Evolutionary conservation across 2,329 filamentous ascomycete genomes (phyloP).

Genomic region (Arthroderma sp.): DNA sequence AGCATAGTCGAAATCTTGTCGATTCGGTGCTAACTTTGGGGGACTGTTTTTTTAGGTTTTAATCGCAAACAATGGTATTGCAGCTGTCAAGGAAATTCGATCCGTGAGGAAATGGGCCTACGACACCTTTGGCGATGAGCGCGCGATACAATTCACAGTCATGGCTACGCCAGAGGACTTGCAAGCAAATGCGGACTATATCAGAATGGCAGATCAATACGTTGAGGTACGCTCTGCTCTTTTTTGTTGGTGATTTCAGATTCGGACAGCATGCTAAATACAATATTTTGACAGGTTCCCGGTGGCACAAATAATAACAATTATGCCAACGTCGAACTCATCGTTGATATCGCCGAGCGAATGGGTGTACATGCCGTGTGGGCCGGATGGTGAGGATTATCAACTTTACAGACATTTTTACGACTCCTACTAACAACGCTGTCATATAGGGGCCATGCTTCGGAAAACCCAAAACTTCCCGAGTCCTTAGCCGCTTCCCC

Average conservation of each 20-base stretch:
- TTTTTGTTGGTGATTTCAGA: no score
- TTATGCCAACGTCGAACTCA: constrained; percentile 98
- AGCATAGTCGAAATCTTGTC: no score
- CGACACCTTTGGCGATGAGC: constrained; percentile 97
- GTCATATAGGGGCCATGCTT: constrained; percentile 70
- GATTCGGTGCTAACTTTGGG: no score
- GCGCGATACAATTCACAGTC: constrained; percentile 96
- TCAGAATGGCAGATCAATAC: constrained; percentile 98
- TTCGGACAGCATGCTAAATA: background rate
- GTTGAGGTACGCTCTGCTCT: constrained; percentile 52
- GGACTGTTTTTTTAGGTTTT: constrained; percentile 53
- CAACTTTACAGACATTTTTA: background rate
- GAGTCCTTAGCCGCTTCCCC: constrained; percentile 91
- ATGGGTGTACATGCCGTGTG: constrained; percentile 98
- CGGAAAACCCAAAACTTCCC: constrained; percentile 94
- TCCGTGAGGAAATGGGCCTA: constrained; percentile 99
- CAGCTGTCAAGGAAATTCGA: constrained; percentile 97
- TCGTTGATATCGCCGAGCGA: constrained; percentile 95
- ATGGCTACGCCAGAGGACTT: constrained; percentile 99
- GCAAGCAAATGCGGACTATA: constrained; percentile 95
- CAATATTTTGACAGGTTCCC: constrained; percentile 47
- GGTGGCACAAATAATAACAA: constrained; percentile 99
- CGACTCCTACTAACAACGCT: constrained; percentile 8
- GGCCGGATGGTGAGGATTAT: constrained; percentile 73
- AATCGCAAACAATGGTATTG: constrained; percentile 99